phyloP scores from a whole-genome alignment of 2,329 filamentous ascomycete species.

The Lizonia empirigonia region DNA sequence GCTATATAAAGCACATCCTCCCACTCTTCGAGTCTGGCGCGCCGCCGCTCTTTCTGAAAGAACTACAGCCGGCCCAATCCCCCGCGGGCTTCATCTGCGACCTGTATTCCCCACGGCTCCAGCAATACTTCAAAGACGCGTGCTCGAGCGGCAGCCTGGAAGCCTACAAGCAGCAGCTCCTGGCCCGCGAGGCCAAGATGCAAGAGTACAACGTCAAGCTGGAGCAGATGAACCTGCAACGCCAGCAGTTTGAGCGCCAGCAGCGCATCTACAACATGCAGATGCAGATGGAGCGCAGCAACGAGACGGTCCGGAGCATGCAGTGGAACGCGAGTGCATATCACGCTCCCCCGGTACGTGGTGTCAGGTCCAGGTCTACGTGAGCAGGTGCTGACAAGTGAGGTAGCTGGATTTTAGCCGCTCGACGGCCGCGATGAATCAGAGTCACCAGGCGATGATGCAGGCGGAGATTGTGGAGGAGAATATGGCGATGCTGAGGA shows the following conservation, averaged over 20 bases:
- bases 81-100: conserved; percentile 21
- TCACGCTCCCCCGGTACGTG: background rate
- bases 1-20: conserved; percentile 20
- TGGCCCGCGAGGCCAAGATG: conserved; percentile 15
- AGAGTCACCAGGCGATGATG: conserved; percentile 15
- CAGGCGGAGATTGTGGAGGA: conserved; percentile 22
- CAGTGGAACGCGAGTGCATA: background rate
- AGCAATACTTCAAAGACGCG: conserved; percentile 21
- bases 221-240: conserved; percentile 16
- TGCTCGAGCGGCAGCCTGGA: conserved; percentile 10
- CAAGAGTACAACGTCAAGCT: conserved; percentile 18
- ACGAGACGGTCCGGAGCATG: background rate
- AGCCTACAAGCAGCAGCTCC: conserved; percentile 15
- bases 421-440: conserved; percentile 18
- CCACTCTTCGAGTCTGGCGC: conserved; percentile 4
- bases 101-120: conserved; percentile 22
- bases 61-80: background rate
- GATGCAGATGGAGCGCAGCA: conserved; percentile 1
- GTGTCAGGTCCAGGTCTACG: no score
- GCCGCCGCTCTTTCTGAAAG: background rate
- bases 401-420: conserved; percentile 18
- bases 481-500: conserved; percentile 18
- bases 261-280: background rate
- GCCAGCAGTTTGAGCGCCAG: conserved; percentile 10
- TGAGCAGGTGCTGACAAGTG: background rate